Evolutionary conservation across 2,329 filamentous ascomycete species (phyloP).

Genomic region (Ophiostoma australiae): DNA sequence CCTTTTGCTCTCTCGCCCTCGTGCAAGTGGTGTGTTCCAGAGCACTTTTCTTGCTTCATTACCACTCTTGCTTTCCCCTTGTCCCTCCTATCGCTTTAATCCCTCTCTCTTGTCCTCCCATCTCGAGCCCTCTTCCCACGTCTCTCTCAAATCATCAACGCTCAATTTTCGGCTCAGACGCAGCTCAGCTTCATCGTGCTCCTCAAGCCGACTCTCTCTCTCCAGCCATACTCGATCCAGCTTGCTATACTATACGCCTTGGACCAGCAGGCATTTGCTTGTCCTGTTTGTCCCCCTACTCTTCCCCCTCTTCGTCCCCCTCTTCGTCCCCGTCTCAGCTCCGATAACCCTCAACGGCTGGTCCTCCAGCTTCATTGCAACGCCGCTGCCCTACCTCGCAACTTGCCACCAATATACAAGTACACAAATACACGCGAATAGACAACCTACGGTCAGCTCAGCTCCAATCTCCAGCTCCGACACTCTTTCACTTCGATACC

Average conservation of each 20-base stretch:
- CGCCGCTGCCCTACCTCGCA: background rate
- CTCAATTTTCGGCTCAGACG: background rate
- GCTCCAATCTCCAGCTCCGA: background rate
- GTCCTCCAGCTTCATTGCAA: background rate
- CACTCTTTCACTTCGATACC: background rate
- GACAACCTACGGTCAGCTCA: background rate
- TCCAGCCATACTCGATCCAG: background rate
- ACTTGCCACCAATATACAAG: background rate
- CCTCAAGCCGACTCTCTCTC: background rate
- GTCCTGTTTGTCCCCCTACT: constrained; percentile 24
- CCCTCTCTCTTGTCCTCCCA: background rate
- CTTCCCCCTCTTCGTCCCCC: background rate
- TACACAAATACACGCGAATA: background rate
- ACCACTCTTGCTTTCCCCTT: constrained; percentile 2
- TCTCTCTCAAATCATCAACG: background rate
- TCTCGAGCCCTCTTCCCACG: background rate
- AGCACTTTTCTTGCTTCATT: constrained; percentile 5
- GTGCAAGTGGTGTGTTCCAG: constrained; percentile 15
- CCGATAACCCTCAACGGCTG: background rate
- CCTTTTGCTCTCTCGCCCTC: background rate
- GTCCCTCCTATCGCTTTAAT: background rate
- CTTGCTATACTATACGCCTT: constrained; percentile 1
- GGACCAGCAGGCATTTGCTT: constrained; percentile 28
- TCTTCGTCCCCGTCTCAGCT: background rate
- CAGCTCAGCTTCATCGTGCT: background rate